Base-by-base conservation (phyloP, 257 asterid genomes). In the Mitragyna speciosa region DNA sequence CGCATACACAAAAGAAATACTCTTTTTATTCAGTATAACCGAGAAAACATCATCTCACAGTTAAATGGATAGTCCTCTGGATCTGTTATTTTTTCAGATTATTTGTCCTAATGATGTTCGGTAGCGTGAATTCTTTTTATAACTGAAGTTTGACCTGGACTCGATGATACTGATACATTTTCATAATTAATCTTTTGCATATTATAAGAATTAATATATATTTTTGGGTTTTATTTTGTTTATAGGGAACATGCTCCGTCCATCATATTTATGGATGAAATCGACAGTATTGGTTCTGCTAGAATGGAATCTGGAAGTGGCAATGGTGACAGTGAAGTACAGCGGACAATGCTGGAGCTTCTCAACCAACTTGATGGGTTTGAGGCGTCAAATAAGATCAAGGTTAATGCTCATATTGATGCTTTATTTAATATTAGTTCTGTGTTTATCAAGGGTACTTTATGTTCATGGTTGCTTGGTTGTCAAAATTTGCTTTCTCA, bases 241-340 rank as follows among this genome's bases (percentile, higher is more conserved):
- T 24, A 11, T 92, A 92, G 96, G 87, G 97, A 94, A 86, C 97
- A 91, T 84, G 98, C 97, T 28, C 96, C 98, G 48, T 94, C 98
- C 20, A 94, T 94, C 87, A 92, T 94, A 76, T 94, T 94, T 84
- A 92, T 92, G 98, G 97, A 94, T 80, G 97, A 94, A 84, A 92
- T 94, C 36, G 98, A 94, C 88, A 91, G 95, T 91, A 92, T 92
- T 39, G 96, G 98, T 66, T 92, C 97, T 79, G 91, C 97, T 73
- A 92, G 98, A 69, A 92, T 94, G 97, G 97, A 92, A 85, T 91
- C 97, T 79, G 97, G 97, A 64, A 91, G 95, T 84, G 98, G 98
- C 45, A 92, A 91, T 70, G 97, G 97, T 51, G 97, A 94, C 74
- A 92, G 97, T 89, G 97, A 94, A 86, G 98, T 94, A 70, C 97